These are phyloP conservation scores for Kwoniella dejecticola DNA, from an alignment of 768 basidiomycete genomes.

Conservation along the genomic window DNA sequence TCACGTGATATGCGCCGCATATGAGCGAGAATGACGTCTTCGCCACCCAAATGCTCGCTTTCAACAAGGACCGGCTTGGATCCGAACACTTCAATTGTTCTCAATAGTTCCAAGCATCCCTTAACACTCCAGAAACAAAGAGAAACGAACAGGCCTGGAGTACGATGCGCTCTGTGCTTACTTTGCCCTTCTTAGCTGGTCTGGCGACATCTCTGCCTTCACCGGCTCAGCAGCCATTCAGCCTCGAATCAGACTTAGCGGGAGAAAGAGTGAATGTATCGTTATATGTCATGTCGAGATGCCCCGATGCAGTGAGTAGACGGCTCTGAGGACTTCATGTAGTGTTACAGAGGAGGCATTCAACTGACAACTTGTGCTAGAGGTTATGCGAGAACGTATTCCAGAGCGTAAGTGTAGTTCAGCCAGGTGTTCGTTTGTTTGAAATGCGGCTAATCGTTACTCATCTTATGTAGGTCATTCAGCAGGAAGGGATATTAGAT, in stretches of 20 bases:
- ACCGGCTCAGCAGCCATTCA: background rate
- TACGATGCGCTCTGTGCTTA: background rate
- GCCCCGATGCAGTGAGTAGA: constrained; percentile 69
- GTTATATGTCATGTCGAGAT: constrained; percentile 65
- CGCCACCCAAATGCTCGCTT: background rate
- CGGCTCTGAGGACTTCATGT: background rate
- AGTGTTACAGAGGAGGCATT: background rate
- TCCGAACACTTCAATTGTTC: background rate
- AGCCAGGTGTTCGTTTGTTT: background rate
- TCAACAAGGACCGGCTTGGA: too few relatives aligned
- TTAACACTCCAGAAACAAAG: background rate
- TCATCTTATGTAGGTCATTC: constrained; percentile 55
- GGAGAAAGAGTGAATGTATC: constrained; percentile 37
- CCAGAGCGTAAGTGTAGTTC: constrained; percentile 61
- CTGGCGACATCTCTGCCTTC: background rate
- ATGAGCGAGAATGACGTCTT: constrained; percentile 13
- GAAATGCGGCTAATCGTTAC: background rate
- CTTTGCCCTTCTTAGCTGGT: background rate
- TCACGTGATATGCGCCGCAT: background rate
- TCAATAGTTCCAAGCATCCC: too few relatives aligned
- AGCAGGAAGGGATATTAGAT: constrained; percentile 60
- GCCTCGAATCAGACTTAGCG: background rate
- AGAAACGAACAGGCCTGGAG: background rate
- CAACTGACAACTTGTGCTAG: constrained; percentile 9
- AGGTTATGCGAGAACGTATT: constrained; percentile 76